These are phyloP conservation scores for Neospermospora avenae DNA, from an alignment of 2,329 filamentous ascomycete species.

Conservation along the genomic window DNA sequence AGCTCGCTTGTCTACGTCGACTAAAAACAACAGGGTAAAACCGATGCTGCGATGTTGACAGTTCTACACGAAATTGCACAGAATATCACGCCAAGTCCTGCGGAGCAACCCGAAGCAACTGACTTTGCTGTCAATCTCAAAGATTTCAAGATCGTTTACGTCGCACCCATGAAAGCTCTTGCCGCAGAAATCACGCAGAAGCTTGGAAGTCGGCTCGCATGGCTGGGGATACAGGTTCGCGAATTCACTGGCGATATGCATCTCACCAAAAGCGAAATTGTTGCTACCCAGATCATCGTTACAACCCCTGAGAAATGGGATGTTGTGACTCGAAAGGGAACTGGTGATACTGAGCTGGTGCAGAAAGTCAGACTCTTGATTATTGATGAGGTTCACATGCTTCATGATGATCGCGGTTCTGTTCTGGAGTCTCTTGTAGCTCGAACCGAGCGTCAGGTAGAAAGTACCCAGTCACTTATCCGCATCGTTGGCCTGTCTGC, in stretches of 20 bases:
- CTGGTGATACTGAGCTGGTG: slow-evolving; percentile 93
- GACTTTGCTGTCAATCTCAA: slow-evolving; percentile 81
- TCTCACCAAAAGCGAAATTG: slow-evolving; percentile 91
- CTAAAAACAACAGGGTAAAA: slow-evolving; percentile 64
- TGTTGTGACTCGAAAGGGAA: slow-evolving; percentile 94
- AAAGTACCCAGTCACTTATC: slow-evolving; percentile 96
- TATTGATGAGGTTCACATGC: slow-evolving; percentile 99
- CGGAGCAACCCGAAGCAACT: slow-evolving; percentile 66
- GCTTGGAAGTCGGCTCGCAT: slow-evolving; percentile 83
- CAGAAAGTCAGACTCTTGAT: slow-evolving; percentile 95
- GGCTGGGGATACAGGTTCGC: slow-evolving; percentile 88
- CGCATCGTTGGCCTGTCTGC: slow-evolving; percentile 94
- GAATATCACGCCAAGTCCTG: slow-evolving; percentile 76
- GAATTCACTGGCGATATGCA: slow-evolving; percentile 99
- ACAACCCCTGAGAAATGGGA: slow-evolving; percentile 99
- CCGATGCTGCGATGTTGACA: slow-evolving; percentile 95
- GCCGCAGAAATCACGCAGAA: slow-evolving; percentile 97
- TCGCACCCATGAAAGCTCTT: slow-evolving; percentile 97
- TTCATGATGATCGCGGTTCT: slow-evolving; percentile 94
- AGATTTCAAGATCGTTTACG: slow-evolving; percentile 98
- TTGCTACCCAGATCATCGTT: slow-evolving; percentile 95
- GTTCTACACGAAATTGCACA: slow-evolving; percentile 88
- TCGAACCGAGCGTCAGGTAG: slow-evolving; percentile 90
- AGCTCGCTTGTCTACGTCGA: not conserved
- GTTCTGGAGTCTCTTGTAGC: slow-evolving; percentile 95